phyloP scores from a whole-genome alignment of 495 filamentous ascomycete species.

The Podospora conica region DNA sequence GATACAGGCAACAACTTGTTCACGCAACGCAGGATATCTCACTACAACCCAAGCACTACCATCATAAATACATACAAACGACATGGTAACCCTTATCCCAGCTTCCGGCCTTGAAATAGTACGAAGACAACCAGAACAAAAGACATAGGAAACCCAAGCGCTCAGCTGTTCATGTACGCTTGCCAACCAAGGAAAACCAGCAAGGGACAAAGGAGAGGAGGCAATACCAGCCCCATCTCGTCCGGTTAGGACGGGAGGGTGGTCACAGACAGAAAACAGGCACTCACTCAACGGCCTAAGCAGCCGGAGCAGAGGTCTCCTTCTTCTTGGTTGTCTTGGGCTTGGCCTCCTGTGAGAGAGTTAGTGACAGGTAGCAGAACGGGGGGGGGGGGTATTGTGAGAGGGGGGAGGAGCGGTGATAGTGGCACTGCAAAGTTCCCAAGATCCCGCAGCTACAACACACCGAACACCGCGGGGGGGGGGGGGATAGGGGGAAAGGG shows the following conservation, averaged over 20 bases:
- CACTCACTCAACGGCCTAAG: constrained; percentile 9
- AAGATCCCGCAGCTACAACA: not conserved
- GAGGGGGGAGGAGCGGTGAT: not conserved
- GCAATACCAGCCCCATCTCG: not conserved
- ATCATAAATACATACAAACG: constrained; percentile 13
- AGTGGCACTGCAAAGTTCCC: not conserved
- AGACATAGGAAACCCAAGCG: constrained; percentile 6
- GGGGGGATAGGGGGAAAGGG: not conserved
- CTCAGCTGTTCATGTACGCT: constrained; percentile 11
- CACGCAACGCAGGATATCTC: constrained; percentile 3
- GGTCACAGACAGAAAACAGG: not conserved
- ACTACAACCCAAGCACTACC: constrained; percentile 2
- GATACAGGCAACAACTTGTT: not conserved
- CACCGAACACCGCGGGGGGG: not conserved
- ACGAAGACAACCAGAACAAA: not conserved
- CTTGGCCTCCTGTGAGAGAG: constrained; percentile 25
- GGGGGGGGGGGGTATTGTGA: not conserved
- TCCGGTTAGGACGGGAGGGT: not conserved
- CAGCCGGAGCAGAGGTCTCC: constrained; percentile 22
- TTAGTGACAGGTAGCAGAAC: not conserved
- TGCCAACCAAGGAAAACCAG: constrained; percentile 19
- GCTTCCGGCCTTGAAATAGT: not conserved
- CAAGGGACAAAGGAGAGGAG: not conserved
- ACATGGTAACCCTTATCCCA: constrained; percentile 8
- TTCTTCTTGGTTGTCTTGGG: constrained; percentile 40